These are phyloP conservation scores for Raphanus sativus DNA, from an alignment of 345 rosid genomes.

Conservation along the genomic window DNA sequence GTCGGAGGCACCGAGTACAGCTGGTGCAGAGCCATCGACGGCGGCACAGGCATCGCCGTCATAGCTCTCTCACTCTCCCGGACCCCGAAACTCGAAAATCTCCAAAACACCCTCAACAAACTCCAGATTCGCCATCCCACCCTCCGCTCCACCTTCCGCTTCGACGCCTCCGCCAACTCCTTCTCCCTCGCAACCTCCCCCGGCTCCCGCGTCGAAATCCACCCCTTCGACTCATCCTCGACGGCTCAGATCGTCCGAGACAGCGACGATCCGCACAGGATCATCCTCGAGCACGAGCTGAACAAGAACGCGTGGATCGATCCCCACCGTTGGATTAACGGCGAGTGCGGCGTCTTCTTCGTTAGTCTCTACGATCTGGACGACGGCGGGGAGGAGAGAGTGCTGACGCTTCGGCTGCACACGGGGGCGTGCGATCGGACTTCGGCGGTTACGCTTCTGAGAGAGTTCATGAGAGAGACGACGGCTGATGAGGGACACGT, in stretches of 20 bases:
- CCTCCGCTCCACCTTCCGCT: conserved; percentile 70
- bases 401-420: conserved; percentile 60
- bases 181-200: conserved; percentile 62
- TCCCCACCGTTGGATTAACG: conserved; percentile 27
- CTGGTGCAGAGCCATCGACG: conserved; percentile 84
- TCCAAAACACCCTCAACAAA: conserved; percentile 52
- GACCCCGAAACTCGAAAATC: conserved; percentile 41
- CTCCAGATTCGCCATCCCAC: conserved; percentile 69
- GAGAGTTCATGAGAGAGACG: conserved; percentile 47
- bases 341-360: conserved; percentile 44
- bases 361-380: conserved; percentile 52
- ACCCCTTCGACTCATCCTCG: conserved; percentile 47
- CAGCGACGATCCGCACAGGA: conserved; percentile 41
- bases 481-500: conserved; percentile 7
- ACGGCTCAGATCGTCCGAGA: conserved; percentile 48
- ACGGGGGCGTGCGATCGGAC: conserved; percentile 73
- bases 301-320: conserved; percentile 60
- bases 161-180: conserved; percentile 43
- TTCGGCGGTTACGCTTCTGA: conserved; percentile 58
- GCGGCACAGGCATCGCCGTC: conserved; percentile 87
- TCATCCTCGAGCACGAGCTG: conserved; percentile 70
- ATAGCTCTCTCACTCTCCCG: conserved; percentile 58
- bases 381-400: conserved; percentile 36
- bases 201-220: conserved; percentile 48
- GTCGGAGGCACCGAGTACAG: conserved; percentile 75